A percentile compares a stretch with the other conserved stretches of the same genome.
phyloP scores from a whole-genome alignment of 2,329 filamentous ascomycete genomes.

The Fonsecaea nubica region DNA sequence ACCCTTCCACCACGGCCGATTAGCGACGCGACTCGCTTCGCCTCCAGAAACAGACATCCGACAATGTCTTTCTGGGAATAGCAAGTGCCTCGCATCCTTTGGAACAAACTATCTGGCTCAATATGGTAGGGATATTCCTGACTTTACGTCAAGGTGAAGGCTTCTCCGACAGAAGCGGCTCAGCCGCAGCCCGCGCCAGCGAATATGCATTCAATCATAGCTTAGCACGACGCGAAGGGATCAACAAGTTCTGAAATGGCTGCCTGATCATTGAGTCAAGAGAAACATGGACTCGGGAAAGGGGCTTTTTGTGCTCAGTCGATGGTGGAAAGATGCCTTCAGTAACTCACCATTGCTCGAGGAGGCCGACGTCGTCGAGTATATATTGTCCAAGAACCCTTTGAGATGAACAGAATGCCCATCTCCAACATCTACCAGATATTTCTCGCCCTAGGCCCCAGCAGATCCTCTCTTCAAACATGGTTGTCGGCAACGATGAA shows the following conservation, averaged over 20 bases:
- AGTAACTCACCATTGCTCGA: background rate
- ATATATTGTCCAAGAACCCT: background rate
- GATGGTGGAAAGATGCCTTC: background rate
- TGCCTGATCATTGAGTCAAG: background rate
- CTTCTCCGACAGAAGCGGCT: background rate
- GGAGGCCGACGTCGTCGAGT: background rate
- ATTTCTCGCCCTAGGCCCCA: background rate
- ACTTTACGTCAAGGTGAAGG: background rate
- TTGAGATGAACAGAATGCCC: background rate
- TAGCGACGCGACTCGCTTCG: background rate
- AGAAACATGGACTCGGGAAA: background rate
- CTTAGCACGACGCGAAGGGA: background rate
- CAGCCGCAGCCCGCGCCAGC: background rate
- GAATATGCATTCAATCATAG: background rate
- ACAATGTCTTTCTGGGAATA: background rate
- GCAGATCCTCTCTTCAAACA: background rate
- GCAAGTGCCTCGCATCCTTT: background rate
- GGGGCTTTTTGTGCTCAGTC: background rate
- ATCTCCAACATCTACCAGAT: background rate
- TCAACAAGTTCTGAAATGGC: background rate
- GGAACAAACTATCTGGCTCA: background rate
- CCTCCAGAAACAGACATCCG: background rate
- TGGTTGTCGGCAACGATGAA: constrained; percentile 17
- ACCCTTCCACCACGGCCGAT: background rate
- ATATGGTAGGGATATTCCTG: background rate